These are phyloP conservation scores for Russula compacta DNA, from an alignment of 768 basidiomycete genomes.

Conservation along the genomic window DNA sequence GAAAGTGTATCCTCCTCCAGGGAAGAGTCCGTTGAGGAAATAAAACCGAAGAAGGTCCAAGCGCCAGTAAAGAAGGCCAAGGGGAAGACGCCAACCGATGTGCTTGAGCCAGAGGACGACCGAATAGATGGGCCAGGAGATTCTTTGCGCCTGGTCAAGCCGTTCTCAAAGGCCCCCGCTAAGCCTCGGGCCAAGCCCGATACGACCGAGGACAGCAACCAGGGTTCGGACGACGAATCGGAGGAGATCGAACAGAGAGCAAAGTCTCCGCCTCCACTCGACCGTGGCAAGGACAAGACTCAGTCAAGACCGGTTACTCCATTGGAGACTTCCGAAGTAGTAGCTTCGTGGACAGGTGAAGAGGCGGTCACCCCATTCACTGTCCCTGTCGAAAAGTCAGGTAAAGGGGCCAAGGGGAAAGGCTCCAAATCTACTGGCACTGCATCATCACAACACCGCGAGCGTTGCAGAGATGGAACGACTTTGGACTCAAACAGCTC, in stretches of 20 bases:
- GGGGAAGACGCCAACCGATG: neutral
- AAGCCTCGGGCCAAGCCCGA: neutral
- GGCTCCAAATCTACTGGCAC: neutral
- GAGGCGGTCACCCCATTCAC: neutral
- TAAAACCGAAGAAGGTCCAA: neutral
- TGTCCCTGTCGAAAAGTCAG: neutral
- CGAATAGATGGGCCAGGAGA: neutral
- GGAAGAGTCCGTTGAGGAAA: constrained; percentile 1
- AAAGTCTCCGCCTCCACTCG: constrained; percentile 14
- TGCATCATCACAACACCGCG: neutral
- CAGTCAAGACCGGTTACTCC: neutral
- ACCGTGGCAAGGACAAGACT: constrained; percentile 1
- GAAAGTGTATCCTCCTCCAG: neutral
- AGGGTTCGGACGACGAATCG: neutral
- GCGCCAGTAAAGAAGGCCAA: constrained; percentile 1
- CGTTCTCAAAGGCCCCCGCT: neutral
- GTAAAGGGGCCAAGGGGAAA: neutral
- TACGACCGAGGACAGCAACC: constrained; percentile 1
- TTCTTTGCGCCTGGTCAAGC: neutral
- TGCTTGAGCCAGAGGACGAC: constrained; percentile 10
- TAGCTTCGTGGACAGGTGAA: neutral
- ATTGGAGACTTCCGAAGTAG: neutral
- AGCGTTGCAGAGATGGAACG: neutral
- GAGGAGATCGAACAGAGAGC: constrained; percentile 15
- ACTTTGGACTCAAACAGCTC: neutral